Base-by-base conservation (phyloP, 495 filamentous ascomycete species). In the Penicillium malachiteum region DNA sequence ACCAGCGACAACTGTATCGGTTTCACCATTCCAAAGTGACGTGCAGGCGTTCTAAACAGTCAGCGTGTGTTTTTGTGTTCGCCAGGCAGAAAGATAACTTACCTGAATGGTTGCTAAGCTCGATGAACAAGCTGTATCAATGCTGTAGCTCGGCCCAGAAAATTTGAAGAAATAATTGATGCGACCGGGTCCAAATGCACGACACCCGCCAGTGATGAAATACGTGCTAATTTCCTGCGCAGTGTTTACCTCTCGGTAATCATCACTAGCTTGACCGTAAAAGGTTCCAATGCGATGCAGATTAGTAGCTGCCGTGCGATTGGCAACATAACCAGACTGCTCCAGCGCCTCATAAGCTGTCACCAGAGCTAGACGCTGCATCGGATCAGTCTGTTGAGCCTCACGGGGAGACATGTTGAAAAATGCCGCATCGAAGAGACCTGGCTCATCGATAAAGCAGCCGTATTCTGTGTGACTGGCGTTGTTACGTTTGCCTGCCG, bases 281-380 rank as follows among this genome's bases (percentile, higher is more conserved):
- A 88, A 94, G 11, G 85, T 89, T 5, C 87, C 89, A 42, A 92
- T 84, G 2, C 89, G 82, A 87, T 11, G 33, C 4, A 1, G 51
- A 52, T 3, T 52, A 45, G n/a, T 44, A 40, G 2, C 21, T 4
- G 21, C 21, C 1, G 48, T 52, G 5, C 60, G 52, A 9, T 50
- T 48, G 3, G 40, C 38, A 0, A 30, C 41, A 79, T 17, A 62
- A 0, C 90, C 90, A 18, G 87, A 84, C 80, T 86, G 85, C 63
- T 93, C 88, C 11, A 93, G 75, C 0, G 90, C 90, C 60, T 91
- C 88, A 54, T 91, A 91, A 0, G 86, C 84, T 3, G 86, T 89
- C 10, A 83, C 79, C n/a, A 95, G 64, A 0, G 86, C 83, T 52
- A 91, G 71, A 17, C 89, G 80, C 57, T 91, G 89, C 78, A 87